phyloP scores from a whole-genome alignment of 176 grass and related monocot genomes.

The Paspalum notatum region DNA sequence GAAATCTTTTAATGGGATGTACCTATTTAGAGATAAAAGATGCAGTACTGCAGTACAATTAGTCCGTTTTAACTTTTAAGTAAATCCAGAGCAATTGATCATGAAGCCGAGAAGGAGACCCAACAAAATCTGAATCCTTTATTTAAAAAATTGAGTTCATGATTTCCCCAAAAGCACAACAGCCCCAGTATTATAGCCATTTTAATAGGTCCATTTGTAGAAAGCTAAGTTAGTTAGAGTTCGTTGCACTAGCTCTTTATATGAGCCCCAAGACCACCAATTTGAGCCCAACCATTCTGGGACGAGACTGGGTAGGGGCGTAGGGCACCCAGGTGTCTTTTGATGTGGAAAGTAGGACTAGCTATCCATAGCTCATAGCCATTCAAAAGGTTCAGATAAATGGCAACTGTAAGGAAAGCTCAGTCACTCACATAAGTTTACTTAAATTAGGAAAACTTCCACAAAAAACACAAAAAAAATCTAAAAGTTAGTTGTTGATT shows the following conservation, averaged over 20 bases:
- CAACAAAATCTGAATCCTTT: constrained; percentile 9
- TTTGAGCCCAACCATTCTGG: constrained; percentile 26
- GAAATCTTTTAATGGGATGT: too few species aligned
- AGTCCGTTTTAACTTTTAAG: constrained; percentile 30
- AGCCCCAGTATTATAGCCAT: not conserved
- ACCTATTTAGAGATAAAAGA: too few species aligned
- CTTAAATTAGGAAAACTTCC: not conserved
- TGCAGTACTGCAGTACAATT: not conserved
- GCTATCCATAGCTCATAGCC: not conserved
- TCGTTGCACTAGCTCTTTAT: not conserved
- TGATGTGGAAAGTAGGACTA: constrained; percentile 13
- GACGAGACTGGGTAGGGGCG: too few species aligned
- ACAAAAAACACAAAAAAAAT: not conserved
- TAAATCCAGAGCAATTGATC: not conserved
- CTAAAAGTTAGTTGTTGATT: constrained; percentile 8
- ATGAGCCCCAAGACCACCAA: not conserved
- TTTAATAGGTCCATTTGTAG: constrained; percentile 1
- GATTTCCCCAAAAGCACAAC: not conserved
- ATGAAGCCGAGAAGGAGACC: constrained; percentile 22
- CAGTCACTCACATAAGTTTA: not conserved
- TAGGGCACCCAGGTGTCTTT: not conserved
- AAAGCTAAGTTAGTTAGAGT: not conserved
- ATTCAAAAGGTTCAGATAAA: not conserved
- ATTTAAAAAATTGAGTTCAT: not conserved
- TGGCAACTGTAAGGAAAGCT: not conserved